These are phyloP conservation scores for Oryza glaberrima DNA, from an alignment of 176 grass and related monocot genomes.

Conservation along the genomic window DNA sequence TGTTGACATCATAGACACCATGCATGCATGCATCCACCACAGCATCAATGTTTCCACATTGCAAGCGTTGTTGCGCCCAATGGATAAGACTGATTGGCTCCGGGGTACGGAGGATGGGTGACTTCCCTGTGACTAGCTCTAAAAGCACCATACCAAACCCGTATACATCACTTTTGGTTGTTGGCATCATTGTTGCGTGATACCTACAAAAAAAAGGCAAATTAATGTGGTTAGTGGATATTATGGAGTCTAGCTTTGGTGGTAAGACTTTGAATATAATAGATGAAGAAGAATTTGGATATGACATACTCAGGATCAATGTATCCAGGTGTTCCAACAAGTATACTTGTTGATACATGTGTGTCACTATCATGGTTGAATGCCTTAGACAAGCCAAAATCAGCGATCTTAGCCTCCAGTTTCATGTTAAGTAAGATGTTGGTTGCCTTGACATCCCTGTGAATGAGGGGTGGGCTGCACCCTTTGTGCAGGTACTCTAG, in stretches of 20 bases:
- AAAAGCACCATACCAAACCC: conserved; percentile 48
- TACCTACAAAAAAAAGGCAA: background rate
- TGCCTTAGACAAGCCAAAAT: conserved; percentile 56
- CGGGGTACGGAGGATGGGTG: conserved; percentile 3
- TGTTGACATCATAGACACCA: conserved; percentile 41
- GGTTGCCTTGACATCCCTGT: background rate
- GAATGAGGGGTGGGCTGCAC: conserved; percentile 42
- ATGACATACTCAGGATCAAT: conserved; percentile 51
- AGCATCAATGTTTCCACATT: conserved; percentile 40
- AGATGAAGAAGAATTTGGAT: background rate
- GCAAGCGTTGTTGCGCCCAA: conserved; percentile 35
- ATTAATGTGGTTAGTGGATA: background rate
- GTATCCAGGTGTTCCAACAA: conserved; percentile 47
- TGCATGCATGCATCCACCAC: conserved; percentile 42
- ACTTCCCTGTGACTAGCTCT: conserved; percentile 41
- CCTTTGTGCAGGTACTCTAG: conserved; percentile 51
- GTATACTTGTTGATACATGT: conserved; percentile 3
- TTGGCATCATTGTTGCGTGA: conserved; percentile 13
- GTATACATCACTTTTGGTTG: conserved; percentile 46
- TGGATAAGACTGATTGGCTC: conserved; percentile 29
- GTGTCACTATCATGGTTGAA: conserved; percentile 4
- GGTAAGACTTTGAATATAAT: background rate
- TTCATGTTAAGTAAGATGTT: conserved; percentile 49
- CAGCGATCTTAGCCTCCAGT: conserved; percentile 57
- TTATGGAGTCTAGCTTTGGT: background rate